Evolutionary conservation across 345 rosid species (phyloP).

Genomic region (Gossypium thurberi): DNA sequence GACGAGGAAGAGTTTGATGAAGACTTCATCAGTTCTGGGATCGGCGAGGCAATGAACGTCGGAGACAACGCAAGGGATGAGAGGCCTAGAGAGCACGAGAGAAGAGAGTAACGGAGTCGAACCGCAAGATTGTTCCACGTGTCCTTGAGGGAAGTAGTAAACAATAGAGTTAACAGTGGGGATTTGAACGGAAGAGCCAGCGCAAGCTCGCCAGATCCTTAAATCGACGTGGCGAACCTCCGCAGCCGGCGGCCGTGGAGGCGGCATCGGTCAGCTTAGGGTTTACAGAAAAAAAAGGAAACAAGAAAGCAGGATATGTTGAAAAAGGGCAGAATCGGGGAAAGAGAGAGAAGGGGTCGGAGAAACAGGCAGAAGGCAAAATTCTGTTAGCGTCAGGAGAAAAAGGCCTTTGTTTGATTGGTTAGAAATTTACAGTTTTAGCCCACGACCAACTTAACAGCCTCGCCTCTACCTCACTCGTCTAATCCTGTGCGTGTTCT

Average conservation of each 20-base stretch:
- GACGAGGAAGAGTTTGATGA: constrained; percentile 38
- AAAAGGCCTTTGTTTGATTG: not conserved
- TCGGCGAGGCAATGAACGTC: constrained; percentile 56
- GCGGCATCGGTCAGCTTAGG: constrained; percentile 28
- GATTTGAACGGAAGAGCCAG: constrained; percentile 59
- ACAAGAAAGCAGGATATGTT: not conserved
- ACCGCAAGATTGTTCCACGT: constrained; percentile 51
- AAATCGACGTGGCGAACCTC: constrained; percentile 43
- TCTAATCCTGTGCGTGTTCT: not conserved
- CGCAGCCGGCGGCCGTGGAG: constrained; percentile 12
- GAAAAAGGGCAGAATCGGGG: not conserved
- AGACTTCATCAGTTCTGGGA: constrained; percentile 72
- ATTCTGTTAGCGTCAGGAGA: not conserved
- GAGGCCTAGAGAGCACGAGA: constrained; percentile 23
- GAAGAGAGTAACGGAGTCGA: constrained; percentile 23
- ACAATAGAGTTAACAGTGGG: constrained; percentile 61
- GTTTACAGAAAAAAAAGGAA: constrained; percentile 10
- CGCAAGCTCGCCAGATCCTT: constrained; percentile 77
- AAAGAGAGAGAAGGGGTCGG: constrained; percentile 23
- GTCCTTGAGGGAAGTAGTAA: constrained; percentile 86
- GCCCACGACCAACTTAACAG: constrained; percentile 5
- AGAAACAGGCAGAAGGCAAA: constrained; percentile 13
- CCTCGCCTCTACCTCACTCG: not conserved
- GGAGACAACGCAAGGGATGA: constrained; percentile 42
- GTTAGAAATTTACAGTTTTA: not conserved